These are phyloP conservation scores for Leccinum fibrillosum DNA, from an alignment of 768 basidiomycete species.

Conservation along the genomic window DNA sequence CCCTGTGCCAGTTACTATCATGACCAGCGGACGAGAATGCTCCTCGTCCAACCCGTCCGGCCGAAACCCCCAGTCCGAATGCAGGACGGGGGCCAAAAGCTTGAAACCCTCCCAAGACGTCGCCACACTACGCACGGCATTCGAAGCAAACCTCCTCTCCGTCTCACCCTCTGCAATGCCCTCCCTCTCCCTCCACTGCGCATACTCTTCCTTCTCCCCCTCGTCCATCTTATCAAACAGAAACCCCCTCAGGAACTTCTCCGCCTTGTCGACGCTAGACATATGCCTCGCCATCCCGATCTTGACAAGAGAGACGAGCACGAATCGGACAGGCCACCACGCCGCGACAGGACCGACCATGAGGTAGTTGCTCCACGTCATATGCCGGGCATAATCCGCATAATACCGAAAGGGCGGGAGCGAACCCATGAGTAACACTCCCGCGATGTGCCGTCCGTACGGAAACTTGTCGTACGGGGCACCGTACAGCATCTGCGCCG, in stretches of 20 bases:
- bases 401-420: conserved; percentile 47
- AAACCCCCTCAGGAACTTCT: conserved; percentile 36
- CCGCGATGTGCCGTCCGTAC: conserved; percentile 42
- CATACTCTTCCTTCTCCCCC: conserved; percentile 31
- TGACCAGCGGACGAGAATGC: conserved; percentile 42
- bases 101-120: conserved; percentile 53
- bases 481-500: conserved; percentile 56
- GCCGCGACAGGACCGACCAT: conserved; percentile 43
- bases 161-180: conserved; percentile 43
- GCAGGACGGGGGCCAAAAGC: conserved; percentile 38
- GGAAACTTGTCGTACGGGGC: conserved; percentile 50
- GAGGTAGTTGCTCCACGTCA: conserved; percentile 48
- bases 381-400: conserved; percentile 40
- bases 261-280: conserved; percentile 38
- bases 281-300: conserved; percentile 35
- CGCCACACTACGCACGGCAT: conserved; percentile 45
- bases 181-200: conserved; percentile 39
- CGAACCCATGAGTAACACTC: conserved; percentile 46
- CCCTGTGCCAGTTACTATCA: conserved; percentile 41
- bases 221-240: conserved; percentile 42
- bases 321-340: conserved; percentile 37
- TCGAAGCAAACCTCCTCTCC: conserved; percentile 39
- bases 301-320: conserved; percentile 33
- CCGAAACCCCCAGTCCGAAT: conserved; percentile 51
- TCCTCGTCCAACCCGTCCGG: conserved; percentile 43